Evolutionary conservation across 176 grass and related monocot genomes (phyloP), one percentile per base, ranked within the genome.

Genomic region (Aegilops tauschii): DNA sequence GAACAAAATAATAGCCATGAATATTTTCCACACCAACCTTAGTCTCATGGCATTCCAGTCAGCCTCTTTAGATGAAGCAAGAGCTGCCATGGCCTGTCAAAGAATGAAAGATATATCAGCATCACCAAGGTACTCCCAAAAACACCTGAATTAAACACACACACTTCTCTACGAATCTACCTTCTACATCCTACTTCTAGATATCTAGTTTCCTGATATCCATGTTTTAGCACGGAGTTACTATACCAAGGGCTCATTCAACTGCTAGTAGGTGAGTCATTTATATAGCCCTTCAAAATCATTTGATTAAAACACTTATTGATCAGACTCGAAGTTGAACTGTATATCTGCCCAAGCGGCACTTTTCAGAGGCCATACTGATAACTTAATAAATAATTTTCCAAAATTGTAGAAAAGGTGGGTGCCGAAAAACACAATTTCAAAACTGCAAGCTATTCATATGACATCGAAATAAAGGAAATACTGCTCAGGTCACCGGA

Each of bases 1-100:
- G 23, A 80, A 13, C 17, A 29, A 11, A 83, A 45, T 27, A 83
- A 59, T 31, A 72, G 20, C 21, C n/a, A 16, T 82, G 59, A n/a
- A 13, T 50, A 61, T 44, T 35, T 47, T 73, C 5, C 12, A 77
- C 23, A 83, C 91, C 87, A 77, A 99, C 97, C 97, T 93, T 44
- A 96, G 12, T 81, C 89, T 94, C 94, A 94, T 94, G 5, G 94
- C 94, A 69, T 99, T 88, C 92, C 82, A 93, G 63, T 99, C 97
- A 21, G 94, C 94, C 61, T 94, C 97, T 67, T 99, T 94, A 29
- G 94, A 94, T 81, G 97, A 96, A 81, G 97, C 92, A 88, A 99
- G 97, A 89, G 94, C 92, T 80, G 97, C 94, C 97, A 99, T 99
- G 61, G 97, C 97, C 97, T 99, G 88, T 69, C 88, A 17, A 78